Base-by-base conservation (phyloP, 1,139 yeast genomes). In the Pichia sp. region DNA sequence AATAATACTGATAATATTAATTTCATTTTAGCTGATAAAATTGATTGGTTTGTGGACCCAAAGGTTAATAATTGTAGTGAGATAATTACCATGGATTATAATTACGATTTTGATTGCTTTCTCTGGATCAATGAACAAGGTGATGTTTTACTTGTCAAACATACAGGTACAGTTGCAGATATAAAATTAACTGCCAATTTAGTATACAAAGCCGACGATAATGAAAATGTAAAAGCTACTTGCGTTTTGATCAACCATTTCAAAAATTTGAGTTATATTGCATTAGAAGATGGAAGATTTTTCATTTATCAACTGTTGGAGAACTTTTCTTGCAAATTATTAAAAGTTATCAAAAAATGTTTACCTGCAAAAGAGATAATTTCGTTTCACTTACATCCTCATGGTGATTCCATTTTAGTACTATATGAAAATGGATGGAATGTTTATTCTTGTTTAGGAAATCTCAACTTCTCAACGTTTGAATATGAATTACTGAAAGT, bases 391-490 rank as follows among this genome's bases (percentile, higher is more conserved):
- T 47, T 64, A 44, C 49, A 58, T 7, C 53, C 55, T 2, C 50
- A 51, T 39, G 60, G 59, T 3, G 54, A 55, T 21, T 52, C 57
- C 8, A 35, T 59, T 19, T 36, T 58, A 8, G 47, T 59, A 1
- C 36, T 59, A 3, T 61, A 47, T 38, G 44, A 47, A 7, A 54
- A 56, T 38, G 65, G 67, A 2, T 66, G 70, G 70, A 52, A 56
- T 31, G 28, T 63, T 10, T 54, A 59, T 38, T 63, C 69, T 6
- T 53, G 57, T 3, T 54, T 64, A 40, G 71, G 70, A 2, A 56
- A 61, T 38, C 49, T 61, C 22, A 53, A 54, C 21, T 66, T 66
- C 45, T 55, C 64, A 12, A 60, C 68, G 6, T 57, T 52, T 39
- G 67, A 64, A 36, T 61, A 59, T 40, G 66, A 62, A 35, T 40